phyloP scores from a whole-genome alignment of 164 flowering plant genomes.

The Macadamia integrifolia region DNA sequence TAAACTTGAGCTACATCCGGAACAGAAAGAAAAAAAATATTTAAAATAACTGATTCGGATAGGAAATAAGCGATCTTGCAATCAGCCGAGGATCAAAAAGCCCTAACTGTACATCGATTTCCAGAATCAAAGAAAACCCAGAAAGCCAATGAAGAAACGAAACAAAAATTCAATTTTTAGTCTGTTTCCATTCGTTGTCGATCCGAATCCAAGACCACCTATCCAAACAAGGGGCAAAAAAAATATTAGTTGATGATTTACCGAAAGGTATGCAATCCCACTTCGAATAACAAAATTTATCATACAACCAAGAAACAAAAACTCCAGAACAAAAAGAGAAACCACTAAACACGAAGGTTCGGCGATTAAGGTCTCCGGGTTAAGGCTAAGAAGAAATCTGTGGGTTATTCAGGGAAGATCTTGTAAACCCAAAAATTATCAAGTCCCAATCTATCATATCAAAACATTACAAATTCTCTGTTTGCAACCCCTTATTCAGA shows the following conservation, averaged over 20 bases:
- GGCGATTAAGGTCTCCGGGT: background rate
- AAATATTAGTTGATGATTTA: background rate
- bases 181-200: background rate
- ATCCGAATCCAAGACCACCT: slow-evolving; percentile 4
- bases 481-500: too few species aligned
- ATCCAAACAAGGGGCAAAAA: slow-evolving; percentile 1
- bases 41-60: background rate
- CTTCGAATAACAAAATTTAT: slow-evolving; percentile 3
- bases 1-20: background rate
- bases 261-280: background rate
- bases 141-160: slow-evolving; percentile 1
- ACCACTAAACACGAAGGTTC: background rate
- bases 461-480: too few species aligned
- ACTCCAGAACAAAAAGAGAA: background rate
- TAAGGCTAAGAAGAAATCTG: slow-evolving; percentile 6
- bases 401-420: background rate
- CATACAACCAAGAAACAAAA: slow-evolving; percentile 5
- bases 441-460: too few species aligned
- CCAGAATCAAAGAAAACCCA: background rate
- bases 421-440: background rate
- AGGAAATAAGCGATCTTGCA: slow-evolving; percentile 3
- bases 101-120: background rate
- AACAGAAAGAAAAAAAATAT: too few species aligned
- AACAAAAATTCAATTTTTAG: slow-evolving; percentile 4
- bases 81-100: background rate